Conservation (phyloP, 164 flowering plant genomes). For the Piper longum region DNA sequence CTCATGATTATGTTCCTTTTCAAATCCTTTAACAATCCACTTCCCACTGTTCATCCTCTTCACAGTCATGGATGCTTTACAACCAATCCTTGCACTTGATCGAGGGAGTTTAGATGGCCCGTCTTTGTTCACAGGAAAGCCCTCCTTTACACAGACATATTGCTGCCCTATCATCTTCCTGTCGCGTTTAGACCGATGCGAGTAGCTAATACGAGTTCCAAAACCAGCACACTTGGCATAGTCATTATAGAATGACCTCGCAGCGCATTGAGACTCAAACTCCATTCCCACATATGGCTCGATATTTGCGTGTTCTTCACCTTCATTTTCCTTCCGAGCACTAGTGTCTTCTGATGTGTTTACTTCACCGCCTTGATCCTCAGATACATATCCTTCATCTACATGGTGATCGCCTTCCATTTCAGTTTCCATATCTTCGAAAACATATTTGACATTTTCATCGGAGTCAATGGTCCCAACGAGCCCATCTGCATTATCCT, state of each 20-base stretch:
- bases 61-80: slow-evolving; percentile 6
- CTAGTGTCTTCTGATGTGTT: background rate
- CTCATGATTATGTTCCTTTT: slow-evolving; percentile 7
- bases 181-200: slow-evolving; percentile 7
- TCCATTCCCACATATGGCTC: slow-evolving; percentile 10
- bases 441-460: background rate
- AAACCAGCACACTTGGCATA: slow-evolving; percentile 9
- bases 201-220: slow-evolving; percentile 4
- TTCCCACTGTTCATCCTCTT: slow-evolving; percentile 3
- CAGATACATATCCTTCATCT: background rate
- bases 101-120: background rate
- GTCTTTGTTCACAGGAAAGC: slow-evolving; percentile 6
- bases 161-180: slow-evolving; percentile 4
- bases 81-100: slow-evolving; percentile 3
- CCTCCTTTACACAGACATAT: slow-evolving; percentile 8
- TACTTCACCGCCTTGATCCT: background rate
- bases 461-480: background rate
- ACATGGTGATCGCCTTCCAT: background rate
- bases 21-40: slow-evolving; percentile 6
- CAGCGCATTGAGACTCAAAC: slow-evolving; percentile 6
- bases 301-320: background rate
- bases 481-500: background rate
- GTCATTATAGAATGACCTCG: slow-evolving; percentile 7
- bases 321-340: background rate
- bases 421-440: background rate